Percentiles rank a stretch among this genome's conserved stretches.
Evolutionary conservation across 2,329 filamentous ascomycete species (phyloP).

Genomic region (Torrubiella hemipterigena): DNA sequence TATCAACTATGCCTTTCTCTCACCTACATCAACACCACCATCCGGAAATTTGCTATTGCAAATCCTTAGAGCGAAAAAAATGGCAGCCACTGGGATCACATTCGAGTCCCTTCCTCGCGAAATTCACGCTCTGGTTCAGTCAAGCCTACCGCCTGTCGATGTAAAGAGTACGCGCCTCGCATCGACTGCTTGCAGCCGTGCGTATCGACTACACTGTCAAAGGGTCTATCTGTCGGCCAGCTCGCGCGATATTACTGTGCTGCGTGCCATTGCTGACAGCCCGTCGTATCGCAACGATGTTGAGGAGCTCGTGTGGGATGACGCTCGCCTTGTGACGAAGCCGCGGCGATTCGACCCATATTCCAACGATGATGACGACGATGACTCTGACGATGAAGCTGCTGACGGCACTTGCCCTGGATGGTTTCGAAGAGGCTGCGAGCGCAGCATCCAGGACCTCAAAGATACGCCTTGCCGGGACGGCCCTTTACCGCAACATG

Average conservation of each 20-base stretch:
- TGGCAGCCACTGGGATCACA: too few species aligned
- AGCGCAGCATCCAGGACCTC: not conserved
- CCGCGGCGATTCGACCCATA: not conserved
- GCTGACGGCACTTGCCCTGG: not conserved
- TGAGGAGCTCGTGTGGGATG: constrained; percentile 25
- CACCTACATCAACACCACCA: too few species aligned
- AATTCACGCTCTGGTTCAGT: too few species aligned
- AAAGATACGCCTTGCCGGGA: not conserved
- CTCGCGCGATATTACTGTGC: constrained; percentile 20
- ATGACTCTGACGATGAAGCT: not conserved
- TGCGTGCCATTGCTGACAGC: constrained; percentile 21
- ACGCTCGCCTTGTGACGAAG: constrained; percentile 8
- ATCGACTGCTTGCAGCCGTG: too few species aligned
- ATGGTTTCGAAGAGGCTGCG: not conserved
- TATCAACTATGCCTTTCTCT: too few species aligned
- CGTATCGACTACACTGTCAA: too few species aligned
- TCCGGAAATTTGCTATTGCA: too few species aligned
- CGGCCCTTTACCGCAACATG: not conserved
- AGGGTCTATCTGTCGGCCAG: constrained; percentile 27
- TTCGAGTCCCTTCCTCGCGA: too few species aligned
- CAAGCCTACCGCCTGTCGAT: too few species aligned
- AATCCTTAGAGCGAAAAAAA: too few species aligned
- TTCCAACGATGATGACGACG: not conserved
- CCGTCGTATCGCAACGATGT: constrained; percentile 16
- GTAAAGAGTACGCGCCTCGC: too few species aligned